A percentile compares a stretch with the other conserved stretches of the same genome.
These are phyloP conservation scores for Juncus effusus DNA, from an alignment of 176 grass and related monocot genomes.

Conservation along the genomic window DNA sequence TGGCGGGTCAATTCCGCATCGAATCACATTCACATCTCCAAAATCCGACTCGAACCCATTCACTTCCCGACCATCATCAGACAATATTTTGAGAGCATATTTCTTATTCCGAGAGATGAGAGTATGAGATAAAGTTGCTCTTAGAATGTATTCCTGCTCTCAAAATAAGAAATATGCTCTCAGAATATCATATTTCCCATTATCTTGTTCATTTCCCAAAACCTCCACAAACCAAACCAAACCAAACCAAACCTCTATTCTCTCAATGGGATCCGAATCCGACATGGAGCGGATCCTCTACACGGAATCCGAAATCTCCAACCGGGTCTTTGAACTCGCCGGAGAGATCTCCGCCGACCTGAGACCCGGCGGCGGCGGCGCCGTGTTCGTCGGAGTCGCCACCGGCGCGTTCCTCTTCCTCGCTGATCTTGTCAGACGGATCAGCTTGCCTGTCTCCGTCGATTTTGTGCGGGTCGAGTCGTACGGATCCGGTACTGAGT, in stretches of 20 bases:
- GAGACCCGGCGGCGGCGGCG: neutral
- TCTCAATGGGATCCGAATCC: conserved; percentile 50
- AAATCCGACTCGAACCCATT: too few species aligned
- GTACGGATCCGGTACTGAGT: conserved; percentile 74
- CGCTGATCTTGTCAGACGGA: conserved; percentile 71
- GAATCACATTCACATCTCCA: too few species aligned
- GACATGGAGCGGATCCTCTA: conserved; percentile 48
- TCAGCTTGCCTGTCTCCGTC: conserved; percentile 44
- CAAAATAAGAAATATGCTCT: too few species aligned
- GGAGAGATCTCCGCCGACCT: conserved; percentile 51
- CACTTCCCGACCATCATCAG: neutral
- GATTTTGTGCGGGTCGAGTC: conserved; percentile 86
- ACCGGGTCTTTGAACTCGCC: conserved; percentile 42
- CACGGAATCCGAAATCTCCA: conserved; percentile 46
- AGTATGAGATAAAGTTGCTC: too few species aligned
- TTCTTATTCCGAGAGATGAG: too few species aligned
- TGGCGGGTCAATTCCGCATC: too few species aligned
- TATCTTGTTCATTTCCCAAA: too few species aligned
- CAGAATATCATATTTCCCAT: too few species aligned
- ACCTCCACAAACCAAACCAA: neutral
- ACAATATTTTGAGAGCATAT: too few species aligned
- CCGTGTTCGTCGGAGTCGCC: conserved; percentile 44
- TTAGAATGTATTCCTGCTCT: too few species aligned
- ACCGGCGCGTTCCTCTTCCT: conserved; percentile 84
- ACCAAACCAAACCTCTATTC: neutral